Base-by-base conservation (phyloP, 2,329 filamentous ascomycete genomes). In the Stromatinia cepivora region DNA sequence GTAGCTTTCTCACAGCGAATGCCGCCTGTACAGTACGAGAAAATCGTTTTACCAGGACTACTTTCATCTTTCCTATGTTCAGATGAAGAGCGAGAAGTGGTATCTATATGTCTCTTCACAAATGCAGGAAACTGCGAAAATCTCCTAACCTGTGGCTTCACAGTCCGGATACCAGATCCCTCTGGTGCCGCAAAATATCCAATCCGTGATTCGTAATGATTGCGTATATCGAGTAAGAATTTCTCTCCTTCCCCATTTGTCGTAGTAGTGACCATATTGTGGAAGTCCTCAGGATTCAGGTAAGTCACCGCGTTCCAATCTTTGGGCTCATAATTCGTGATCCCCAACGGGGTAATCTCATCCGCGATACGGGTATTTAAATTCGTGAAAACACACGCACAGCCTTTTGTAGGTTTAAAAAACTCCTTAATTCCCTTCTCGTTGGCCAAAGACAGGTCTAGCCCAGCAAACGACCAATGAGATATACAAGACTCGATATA, bases 1-100 rank as follows among this genome's bases (percentile, higher is more conserved):
- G 75, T 75, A 15, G 75, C 77, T 52, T 79, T 79, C 67, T 79
- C 77, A 31, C 77, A 79, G 15, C 77, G 68, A 20, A 79, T 78
- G 0, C 77, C 77, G 4, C 77, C 77, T 0, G 77, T 79, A 59
- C 77, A 79, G 59, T 78, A 79, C 4, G 76, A 76, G 66, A 78
- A 65, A 36, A 78, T 75, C 3, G 76, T 71, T 50, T 70, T 77
- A 4, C 64, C 70, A 36, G 52, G 39, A 28, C 34, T n/a, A 4
- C 25, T 56, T 28, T 59, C 20, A 13, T 62, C 25, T 9, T 69
- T 59, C 1, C 22, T 25, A 9, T 56, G 13, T 17, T 62, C 31
- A 0, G 46, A 3, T 39, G 31, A 53, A 20, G n/a, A 20, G 28
- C 46, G 34, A 39, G 52, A 52, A 63, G 46, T 3, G 31, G 20